Base-by-base conservation (phyloP, 2,329 filamentous ascomycete species). In the Cladosporium cucumerinum region DNA sequence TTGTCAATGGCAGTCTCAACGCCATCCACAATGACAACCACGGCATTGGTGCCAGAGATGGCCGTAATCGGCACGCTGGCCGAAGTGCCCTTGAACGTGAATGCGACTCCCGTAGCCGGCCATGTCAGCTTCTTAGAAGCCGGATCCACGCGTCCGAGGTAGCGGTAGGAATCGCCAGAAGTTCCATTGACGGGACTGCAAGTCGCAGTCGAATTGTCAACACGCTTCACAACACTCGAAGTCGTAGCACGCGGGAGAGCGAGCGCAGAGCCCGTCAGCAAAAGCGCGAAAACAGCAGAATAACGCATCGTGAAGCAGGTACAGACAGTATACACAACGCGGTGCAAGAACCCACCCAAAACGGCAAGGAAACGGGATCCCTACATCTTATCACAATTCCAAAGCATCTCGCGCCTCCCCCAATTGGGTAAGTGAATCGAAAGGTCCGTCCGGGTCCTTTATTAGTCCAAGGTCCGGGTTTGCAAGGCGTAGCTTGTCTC, bases 51-150 rank as follows among this genome's bases (percentile, higher is more conserved):
- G 49, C 78, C 78, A 26, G 68, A 66, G 8, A 72, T 69, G 7
- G 75, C 69, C 1, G 71, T 68, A 32, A 79, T 67, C 11, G 73
- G 66, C 57, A 82, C 77, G 39, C 70, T 75, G 12, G 78, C 79
- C 0, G 75, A 73, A 4, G 77, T 78, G 51, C 80, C 79, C 12
- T 70, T 76, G 66, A 81, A 81, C 1, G 72, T 73, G 64, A 81
- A 81, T 0, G 75, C 72, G 2, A 82, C 71, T 18, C 80, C 80
- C 0, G 79, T 80, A 49, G 77, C 78, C 0, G 80, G 77, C 80
- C 79, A 81, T n/a, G 77, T 80, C 23, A 81, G 72, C 68, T 81
- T 76, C 54, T 75, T 76, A 7, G 78, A 81, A 21, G 73, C 71
- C 0, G 79, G 79, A 55, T 81, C 79, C 26, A 81, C 79, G 49